These are phyloP conservation scores for Myotisia sp. DNA, from an alignment of 2,329 filamentous ascomycete genomes.

Conservation along the genomic window DNA sequence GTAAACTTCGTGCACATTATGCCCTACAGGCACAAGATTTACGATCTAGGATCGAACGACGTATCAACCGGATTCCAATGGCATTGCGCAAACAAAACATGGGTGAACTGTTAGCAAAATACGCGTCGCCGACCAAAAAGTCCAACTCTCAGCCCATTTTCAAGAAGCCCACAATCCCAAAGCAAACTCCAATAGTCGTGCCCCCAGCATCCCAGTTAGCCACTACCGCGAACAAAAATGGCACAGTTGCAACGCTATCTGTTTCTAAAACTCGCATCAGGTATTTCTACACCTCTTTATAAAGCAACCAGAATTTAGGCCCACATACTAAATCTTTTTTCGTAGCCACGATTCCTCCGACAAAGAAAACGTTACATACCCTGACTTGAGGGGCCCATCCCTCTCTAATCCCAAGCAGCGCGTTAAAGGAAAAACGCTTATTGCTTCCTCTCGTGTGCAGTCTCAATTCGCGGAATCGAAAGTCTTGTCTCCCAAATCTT, in stretches of 20 bases:
- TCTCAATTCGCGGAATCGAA: slow-evolving; percentile 38
- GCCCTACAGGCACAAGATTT: slow-evolving; percentile 75
- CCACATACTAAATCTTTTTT: slow-evolving; percentile 29
- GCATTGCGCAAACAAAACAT: slow-evolving; percentile 67
- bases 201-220: slow-evolving; percentile 20
- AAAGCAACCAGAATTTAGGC: too few species aligned
- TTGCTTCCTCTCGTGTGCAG: slow-evolving; percentile 26
- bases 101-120: slow-evolving; percentile 56
- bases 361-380: slow-evolving; percentile 55
- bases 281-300: neutral
- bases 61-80: slow-evolving; percentile 80
- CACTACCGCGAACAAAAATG: slow-evolving; percentile 12
- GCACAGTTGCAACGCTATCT: slow-evolving; percentile 16
- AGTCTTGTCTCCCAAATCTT: slow-evolving; percentile 67
- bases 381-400: slow-evolving; percentile 29
- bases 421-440: slow-evolving; percentile 30
- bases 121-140: slow-evolving; percentile 22
- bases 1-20: slow-evolving; percentile 79
- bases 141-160: slow-evolving; percentile 34
- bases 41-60: slow-evolving; percentile 74
- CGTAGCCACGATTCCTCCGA: slow-evolving; percentile 50
- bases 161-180: slow-evolving; percentile 19
- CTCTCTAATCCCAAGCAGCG: slow-evolving; percentile 58
- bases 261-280: slow-evolving; percentile 12
- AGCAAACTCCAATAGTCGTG: slow-evolving; percentile 19